Conservation (phyloP, 768 basidiomycete genomes). For the Russula vinacea region DNA sequence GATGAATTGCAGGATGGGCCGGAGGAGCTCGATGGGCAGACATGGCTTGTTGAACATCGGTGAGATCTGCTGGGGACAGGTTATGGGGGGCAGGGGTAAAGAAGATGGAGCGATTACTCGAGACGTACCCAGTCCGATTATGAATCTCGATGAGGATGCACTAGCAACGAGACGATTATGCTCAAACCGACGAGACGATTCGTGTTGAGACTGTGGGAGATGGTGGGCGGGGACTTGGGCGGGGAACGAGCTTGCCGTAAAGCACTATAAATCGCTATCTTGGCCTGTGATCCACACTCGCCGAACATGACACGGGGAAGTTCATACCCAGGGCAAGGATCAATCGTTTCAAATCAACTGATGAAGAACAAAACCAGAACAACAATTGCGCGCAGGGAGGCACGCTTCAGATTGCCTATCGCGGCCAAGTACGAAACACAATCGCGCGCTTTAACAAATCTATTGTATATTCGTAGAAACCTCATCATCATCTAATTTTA, state of each 20-base stretch:
- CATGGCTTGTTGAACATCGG: not conserved
- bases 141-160: not conserved
- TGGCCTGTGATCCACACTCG: constrained; percentile 2
- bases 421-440: not conserved
- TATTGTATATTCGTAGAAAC: not conserved
- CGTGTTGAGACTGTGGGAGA: not conserved
- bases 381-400: not conserved
- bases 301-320: not conserved
- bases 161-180: not conserved
- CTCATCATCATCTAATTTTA: constrained; percentile 33
- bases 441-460: not conserved
- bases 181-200: not conserved
- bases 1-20: constrained; percentile 17
- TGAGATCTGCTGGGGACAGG: not conserved
- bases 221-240: not conserved
- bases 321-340: not conserved
- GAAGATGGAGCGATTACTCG: not conserved
- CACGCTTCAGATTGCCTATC: constrained; percentile 9
- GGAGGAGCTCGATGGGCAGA: constrained; percentile 19
- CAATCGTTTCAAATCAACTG: not conserved
- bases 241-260: not conserved
- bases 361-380: not conserved
- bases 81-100: no score
- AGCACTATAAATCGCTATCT: not conserved
- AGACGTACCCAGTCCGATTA: not conserved